phyloP scores from a whole-genome alignment of 116 monocot species.

The Phalaenopsis hybrid region DNA sequence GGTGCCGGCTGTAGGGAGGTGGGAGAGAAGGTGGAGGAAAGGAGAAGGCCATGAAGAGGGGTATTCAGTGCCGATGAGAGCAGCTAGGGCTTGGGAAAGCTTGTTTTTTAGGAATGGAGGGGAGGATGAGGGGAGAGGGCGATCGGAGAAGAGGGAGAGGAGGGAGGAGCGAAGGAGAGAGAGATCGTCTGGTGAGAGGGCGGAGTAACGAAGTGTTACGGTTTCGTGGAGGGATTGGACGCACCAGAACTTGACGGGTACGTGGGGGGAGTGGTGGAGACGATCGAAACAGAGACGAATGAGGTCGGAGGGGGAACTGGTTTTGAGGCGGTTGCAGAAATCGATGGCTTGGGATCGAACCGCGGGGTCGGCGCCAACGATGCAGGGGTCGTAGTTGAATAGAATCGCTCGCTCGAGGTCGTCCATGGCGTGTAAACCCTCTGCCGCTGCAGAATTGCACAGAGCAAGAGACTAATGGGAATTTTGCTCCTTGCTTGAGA shows the following conservation, averaged over 20 bases:
- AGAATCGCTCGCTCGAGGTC: conserved; percentile 83
- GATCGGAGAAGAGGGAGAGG: conserved; percentile 32
- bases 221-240: conserved; percentile 64
- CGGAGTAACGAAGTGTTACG: conserved; percentile 36
- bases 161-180: conserved; percentile 53
- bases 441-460: not conserved
- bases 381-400: conserved; percentile 42
- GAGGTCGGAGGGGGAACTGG: conserved; percentile 30
- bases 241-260: conserved; percentile 74
- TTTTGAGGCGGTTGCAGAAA: conserved; percentile 37
- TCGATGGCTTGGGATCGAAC: conserved; percentile 59
- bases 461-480: too few species aligned
- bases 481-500: too few species aligned
- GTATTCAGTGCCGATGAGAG: conserved; percentile 55
- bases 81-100: conserved; percentile 60
- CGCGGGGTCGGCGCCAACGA: conserved; percentile 29
- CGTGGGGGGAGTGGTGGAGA: conserved; percentile 32
- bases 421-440: conserved; percentile 41
- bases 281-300: conserved; percentile 58
- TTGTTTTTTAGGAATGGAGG: conserved; percentile 81
- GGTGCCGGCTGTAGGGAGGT: conserved; percentile 24
- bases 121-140: conserved; percentile 20
- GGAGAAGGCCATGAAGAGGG: conserved; percentile 48
- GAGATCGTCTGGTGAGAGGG: conserved; percentile 30
- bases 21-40: conserved; percentile 48